These are phyloP conservation scores for Peronospora tabacina DNA, from an alignment of 352 stramenopile genomes.

Conservation along the genomic window DNA sequence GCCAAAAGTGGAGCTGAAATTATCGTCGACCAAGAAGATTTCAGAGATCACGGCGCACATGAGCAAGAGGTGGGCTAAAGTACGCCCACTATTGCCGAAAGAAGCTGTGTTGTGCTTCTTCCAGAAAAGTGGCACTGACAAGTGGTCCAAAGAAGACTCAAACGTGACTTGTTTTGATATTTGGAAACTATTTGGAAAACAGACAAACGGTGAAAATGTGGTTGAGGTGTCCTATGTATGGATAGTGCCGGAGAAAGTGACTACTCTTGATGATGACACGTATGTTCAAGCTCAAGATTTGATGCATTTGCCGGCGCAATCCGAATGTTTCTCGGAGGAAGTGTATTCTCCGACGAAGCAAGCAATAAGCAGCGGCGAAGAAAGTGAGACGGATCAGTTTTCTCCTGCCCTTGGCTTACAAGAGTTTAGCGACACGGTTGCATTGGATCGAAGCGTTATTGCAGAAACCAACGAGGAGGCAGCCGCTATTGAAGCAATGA, in stretches of 20 bases:
- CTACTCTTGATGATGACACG: constrained; percentile 4
- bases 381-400: constrained; percentile 19
- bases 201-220: constrained; percentile 56
- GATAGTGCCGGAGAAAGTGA: constrained; percentile 14
- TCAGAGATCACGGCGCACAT: constrained; percentile 74
- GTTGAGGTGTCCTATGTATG: constrained; percentile 67
- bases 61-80: constrained; percentile 61
- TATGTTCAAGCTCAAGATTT: constrained; percentile 14
- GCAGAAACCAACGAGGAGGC: constrained; percentile 15
- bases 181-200: constrained; percentile 58
- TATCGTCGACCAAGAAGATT: constrained; percentile 72
- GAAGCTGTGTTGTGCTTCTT: constrained; percentile 44
- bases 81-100: constrained; percentile 25
- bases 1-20: constrained; percentile 74
- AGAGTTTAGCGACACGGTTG: constrained; percentile 37
- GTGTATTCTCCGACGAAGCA: constrained; percentile 13
- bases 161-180: constrained; percentile 65
- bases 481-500: constrained; percentile 16
- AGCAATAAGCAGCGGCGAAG: constrained; percentile 16
- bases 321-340: constrained; percentile 23
- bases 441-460: constrained; percentile 35
- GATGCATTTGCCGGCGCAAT: constrained; percentile 19
- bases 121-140: constrained; percentile 35
- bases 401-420: constrained; percentile 27
- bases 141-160: constrained; percentile 38